Evolutionary conservation across 148 eudicot species (phyloP), one percentile per base, ranked within the genome.

Genomic region (Polygonum aviculare): DNA sequence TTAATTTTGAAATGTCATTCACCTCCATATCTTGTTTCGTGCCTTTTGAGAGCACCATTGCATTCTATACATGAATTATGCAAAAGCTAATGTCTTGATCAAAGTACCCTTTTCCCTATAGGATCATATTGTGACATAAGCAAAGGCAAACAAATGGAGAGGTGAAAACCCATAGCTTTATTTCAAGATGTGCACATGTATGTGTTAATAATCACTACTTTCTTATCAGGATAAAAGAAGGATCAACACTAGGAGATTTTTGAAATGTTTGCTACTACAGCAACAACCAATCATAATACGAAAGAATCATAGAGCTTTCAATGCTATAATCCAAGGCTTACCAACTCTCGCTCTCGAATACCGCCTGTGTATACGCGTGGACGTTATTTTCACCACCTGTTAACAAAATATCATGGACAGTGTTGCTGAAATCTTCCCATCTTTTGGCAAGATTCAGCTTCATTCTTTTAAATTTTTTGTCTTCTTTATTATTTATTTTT

Each of bases 371-470:
- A 65, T 65, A 65, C 41, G n/a, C 71, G 71, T 33, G 40, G 41
- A 35, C 7, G 3, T 12, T 1, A 0, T 65, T 12, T 65, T 65
- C 71, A 12, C 71, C 71, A 65, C 44, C 19, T 65, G 44, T 36
- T 15, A 3, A 67, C 5, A 67, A 65, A 36, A 38, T 67, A 67
- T 67, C 19, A 67, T 36, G 45, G 19, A 67, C 72, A 35, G 15
- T 36, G 45, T 67, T 67, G 72, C 19, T 67, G 38, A 67, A 16
- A 33, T 36, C 19, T 67, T 67, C 72, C 72, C 35, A 67, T 36
- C 72, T 67, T 67, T 67, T 67, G 44, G 72, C 72, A 38, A 67
- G 45, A 67, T 67, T 36, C 71, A 65, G 71, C 19, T 65, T 35
- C 71, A 36, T 65, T 65, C 10, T 55, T 57, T 57, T 19, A 7